These are phyloP conservation scores for Cercospora canescens DNA, from an alignment of 2,329 filamentous ascomycete genomes.

Conservation along the genomic window DNA sequence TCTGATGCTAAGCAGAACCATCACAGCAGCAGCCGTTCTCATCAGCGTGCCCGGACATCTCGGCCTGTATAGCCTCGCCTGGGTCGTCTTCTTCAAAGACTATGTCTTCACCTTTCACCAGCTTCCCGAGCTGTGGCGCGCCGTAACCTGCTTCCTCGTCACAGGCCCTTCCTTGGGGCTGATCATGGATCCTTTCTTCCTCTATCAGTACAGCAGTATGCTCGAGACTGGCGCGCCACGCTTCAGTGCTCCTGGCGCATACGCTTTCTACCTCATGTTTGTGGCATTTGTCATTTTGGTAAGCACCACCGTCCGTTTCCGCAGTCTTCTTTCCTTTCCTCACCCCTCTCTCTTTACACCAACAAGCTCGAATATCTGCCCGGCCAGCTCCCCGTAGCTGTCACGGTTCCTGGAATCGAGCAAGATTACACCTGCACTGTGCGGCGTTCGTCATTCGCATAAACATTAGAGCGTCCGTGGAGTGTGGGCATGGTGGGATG, in stretches of 20 bases:
- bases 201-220: conserved; percentile 75
- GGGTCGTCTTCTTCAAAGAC: conserved; percentile 57
- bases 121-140: conserved; percentile 61
- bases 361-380: conserved; percentile 61
- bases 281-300: conserved; percentile 72
- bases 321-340: conserved; percentile 19
- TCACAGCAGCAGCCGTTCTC: conserved; percentile 64
- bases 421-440: conserved; percentile 55
- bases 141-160: conserved; percentile 60
- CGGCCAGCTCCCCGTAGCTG: conserved; percentile 53
- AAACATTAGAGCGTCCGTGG: conserved; percentile 44
- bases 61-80: conserved; percentile 52
- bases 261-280: conserved; percentile 78
- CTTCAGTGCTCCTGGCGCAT: conserved; percentile 74
- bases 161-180: conserved; percentile 58
- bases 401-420: conserved; percentile 57
- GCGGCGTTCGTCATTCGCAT: conserved; percentile 54
- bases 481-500: conserved; percentile 55
- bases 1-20: conserved; percentile 62
- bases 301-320: conserved; percentile 47
- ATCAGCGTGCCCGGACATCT: conserved; percentile 64
- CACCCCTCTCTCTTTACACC: conserved; percentile 21
- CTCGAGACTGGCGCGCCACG: conserved; percentile 71
- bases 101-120: conserved; percentile 51
- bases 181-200: conserved; percentile 72